Evolutionary conservation across 495 filamentous ascomycete species (phyloP), one percentile per base, ranked within the genome.

Genomic region (Endocarpon pusillum): DNA sequence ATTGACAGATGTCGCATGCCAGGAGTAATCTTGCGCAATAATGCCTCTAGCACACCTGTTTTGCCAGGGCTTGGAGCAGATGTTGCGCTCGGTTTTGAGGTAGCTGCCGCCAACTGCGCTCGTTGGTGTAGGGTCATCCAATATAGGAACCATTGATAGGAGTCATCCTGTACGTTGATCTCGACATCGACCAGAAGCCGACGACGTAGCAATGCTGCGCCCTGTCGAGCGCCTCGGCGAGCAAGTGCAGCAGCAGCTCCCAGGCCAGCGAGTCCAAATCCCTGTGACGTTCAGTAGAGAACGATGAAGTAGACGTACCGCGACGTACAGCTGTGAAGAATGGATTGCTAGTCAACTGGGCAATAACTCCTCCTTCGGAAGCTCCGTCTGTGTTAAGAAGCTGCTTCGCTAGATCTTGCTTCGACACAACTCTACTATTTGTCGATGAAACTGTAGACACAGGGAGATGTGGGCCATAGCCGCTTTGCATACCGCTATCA

Each of bases 111-210:
- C 31, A 67, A 44, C 41, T 70, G 69, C 21, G 63, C 58, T 38
- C 63, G 59, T 28, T 86, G 81, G 37, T 85, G 86, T 19, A 78
- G 61, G 11, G 84, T 81, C 59, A 97, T 81, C 86, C 91, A 97
- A 25, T 81, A 70, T 3, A 97, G 67, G 22, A 96, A 73, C 87
- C 89, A 96, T 35, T 70, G 74, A 53, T 96, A 97, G 9, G 87
- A 82, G 32, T 84, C 75, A 52, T 96, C 89, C 45, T 82, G 80
- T 47, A 80, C 79, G 46, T 75, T 85, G 51, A 97, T 94, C 52
- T 96, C 91, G 42, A 96, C 68, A 46, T 94, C 81, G 34, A 96
- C 81, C 6, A 97, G 76, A 61, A 97, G 73, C 33, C 86, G 80
- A 29, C 78, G 72, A 25, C 80, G 78, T 34, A 93, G 54, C 35